Conservation (phyloP, 306 rosid species). For the Prunus salicina region DNA sequence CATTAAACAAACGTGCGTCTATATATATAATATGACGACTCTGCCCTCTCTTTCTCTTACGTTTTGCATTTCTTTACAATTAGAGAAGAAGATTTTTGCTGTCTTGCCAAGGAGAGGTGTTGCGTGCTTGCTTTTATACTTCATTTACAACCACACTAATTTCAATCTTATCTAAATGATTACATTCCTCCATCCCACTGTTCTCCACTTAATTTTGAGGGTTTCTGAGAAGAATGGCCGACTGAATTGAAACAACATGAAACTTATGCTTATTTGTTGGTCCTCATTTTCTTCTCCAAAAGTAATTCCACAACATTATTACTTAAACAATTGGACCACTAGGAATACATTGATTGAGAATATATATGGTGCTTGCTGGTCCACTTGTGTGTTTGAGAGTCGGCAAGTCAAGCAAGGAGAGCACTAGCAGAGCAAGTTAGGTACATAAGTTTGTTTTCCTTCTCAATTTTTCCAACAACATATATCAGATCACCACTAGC, state of each 20-base stretch:
- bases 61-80: background rate
- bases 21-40: background rate
- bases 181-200: too few relatives aligned
- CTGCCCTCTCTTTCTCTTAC: background rate
- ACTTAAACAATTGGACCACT: background rate
- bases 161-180: background rate
- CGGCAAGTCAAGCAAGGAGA: background rate
- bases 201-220: too few relatives aligned
- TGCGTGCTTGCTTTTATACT: background rate
- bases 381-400: background rate
- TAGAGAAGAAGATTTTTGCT: background rate
- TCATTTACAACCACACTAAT: background rate
- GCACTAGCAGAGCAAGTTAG: background rate
- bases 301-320: background rate
- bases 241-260: background rate
- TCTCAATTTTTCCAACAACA: background rate
- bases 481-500: too few relatives aligned
- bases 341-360: background rate
- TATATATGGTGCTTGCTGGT: background rate
- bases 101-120: too few relatives aligned
- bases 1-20: background rate
- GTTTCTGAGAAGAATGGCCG: background rate
- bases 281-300: background rate
- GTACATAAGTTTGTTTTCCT: background rate
- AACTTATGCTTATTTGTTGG: slow-evolving; percentile 1